Evolutionary conservation across 1,284 basidiomycete genomes (phyloP).

Genomic region (Boletus hoseneyae): DNA sequence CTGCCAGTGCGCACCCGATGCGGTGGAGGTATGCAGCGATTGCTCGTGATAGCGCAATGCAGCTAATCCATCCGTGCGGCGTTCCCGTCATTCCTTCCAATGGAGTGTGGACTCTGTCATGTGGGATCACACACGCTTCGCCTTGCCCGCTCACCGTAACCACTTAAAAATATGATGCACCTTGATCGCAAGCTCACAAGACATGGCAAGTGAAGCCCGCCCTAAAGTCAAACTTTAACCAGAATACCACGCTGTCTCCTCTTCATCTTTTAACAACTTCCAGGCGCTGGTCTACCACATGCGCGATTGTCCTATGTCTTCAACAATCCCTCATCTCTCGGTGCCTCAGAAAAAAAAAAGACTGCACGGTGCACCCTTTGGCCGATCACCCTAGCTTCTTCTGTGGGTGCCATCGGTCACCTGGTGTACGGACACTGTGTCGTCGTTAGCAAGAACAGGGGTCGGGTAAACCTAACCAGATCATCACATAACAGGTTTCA

Average conservation of each 20-base stretch:
- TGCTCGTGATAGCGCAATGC: conserved; percentile 4
- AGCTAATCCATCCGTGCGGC: background rate
- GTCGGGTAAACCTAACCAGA: too few species aligned
- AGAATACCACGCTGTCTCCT: conserved; percentile 5
- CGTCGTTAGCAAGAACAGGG: too few species aligned
- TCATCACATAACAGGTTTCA: too few species aligned
- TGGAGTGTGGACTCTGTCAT: background rate
- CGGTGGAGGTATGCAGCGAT: conserved; percentile 5
- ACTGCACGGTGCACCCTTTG: conserved; percentile 53
- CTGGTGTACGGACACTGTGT: conserved; percentile 65
- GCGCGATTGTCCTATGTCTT: conserved; percentile 40
- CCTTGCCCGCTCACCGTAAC: too few species aligned
- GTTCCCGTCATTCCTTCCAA: background rate
- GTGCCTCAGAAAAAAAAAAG: conserved; percentile 53
- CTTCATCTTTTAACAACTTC: conserved; percentile 64
- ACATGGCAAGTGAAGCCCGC: conserved; percentile 30
- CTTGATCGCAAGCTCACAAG: background rate
- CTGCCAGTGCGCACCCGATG: too few species aligned
- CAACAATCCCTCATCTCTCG: conserved; percentile 50
- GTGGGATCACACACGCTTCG: too few species aligned
- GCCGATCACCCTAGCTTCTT: conserved; percentile 47
- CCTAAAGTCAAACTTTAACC: conserved; percentile 36
- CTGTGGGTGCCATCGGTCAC: conserved; percentile 56
- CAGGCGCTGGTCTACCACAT: conserved; percentile 57
- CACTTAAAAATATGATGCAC: background rate